Percentiles rank a stretch among this genome's conserved stretches.
phyloP scores from a whole-genome alignment of 208 protist genomes.

The Wallacemonas sp. region DNA sequence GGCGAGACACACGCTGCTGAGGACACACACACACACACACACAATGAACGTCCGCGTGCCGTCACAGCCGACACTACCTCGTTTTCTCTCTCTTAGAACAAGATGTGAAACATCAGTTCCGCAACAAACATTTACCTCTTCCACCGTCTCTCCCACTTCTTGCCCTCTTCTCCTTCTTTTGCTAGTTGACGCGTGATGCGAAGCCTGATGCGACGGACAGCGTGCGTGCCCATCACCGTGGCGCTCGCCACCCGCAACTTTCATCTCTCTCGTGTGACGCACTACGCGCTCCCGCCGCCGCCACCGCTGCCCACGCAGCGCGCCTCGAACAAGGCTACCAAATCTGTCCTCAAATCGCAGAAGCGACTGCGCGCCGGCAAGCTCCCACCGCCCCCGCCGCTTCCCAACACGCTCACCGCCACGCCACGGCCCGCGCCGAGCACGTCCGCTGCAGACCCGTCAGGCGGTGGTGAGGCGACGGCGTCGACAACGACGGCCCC shows the following conservation, averaged over 20 bases:
- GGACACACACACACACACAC: too few species aligned
- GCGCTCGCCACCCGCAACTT: too few species aligned
- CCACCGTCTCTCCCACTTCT: too few species aligned
- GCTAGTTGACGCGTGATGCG: neutral
- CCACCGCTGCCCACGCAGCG: neutral
- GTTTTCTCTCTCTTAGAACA: too few species aligned
- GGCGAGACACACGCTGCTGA: too few species aligned
- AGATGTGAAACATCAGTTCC: too few species aligned
- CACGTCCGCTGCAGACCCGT: neutral
- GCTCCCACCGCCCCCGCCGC: conserved; percentile 2
- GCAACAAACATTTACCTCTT: too few species aligned
- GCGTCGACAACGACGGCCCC: neutral
- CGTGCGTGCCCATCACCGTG: too few species aligned
- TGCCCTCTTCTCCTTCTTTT: neutral
- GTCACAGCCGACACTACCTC: too few species aligned
- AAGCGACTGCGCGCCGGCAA: neutral
- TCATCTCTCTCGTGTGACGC: too few species aligned
- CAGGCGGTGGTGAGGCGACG: neutral
- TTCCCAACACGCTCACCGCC: conserved; percentile 20
- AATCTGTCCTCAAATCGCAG: neutral
- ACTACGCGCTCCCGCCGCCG: neutral
- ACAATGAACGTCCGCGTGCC: too few species aligned
- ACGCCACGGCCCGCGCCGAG: conserved; percentile 5
- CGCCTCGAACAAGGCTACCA: neutral
- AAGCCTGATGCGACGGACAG: too few species aligned